Base-by-base conservation (phyloP, 2,329 filamentous ascomycete species). In the Cyclaneusma minus region DNA sequence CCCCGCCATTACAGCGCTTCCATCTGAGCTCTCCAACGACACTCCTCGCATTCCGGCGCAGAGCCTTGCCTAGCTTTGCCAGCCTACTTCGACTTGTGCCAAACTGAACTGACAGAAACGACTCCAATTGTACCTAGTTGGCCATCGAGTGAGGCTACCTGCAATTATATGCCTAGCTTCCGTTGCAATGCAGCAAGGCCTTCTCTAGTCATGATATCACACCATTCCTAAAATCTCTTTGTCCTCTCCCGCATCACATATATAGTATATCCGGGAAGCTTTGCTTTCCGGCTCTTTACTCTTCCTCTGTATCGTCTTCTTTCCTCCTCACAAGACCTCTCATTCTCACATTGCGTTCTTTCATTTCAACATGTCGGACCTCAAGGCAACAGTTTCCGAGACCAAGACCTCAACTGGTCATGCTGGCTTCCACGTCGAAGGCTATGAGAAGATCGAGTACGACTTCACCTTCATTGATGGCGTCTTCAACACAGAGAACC, bases 381-480 rank as follows among this genome's bases (percentile, higher is more conserved):
- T 76, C 45, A 73, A 68, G 42, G 74, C 74, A 31, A 62, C 62
- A 28, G 72, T 80, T 36, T 51, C 58, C 33, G 64, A 74, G 52
- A 79, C 69, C 34, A 51, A 60, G 39, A 56, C 60, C 6, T 29
- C 33, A 3, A 35, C 41, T 9, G 37, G 39, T 13, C 41, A 45
- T 24, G 25, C 24, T 33, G 75, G 74, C 19, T 80, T 80, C 51
- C 68, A 75, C 37, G 73, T 80, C 33, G 67, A 71, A 38, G 75
- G 75, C 13, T 78, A 77, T 40, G 75, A 81, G 57, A 80, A 77
- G 58, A 79, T 80, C 43, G 67, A 76, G 43, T 80, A 80, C 45
- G 72, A 78, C 50, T 81, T 81, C 48, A 68, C 69, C 29, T 79
- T 81, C 50, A 61, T 80, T 24, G 74, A 81, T 38, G 68, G 64